Conservation (phyloP, 1,139 yeast genomes). For the Blastobotrys buckinghamii region DNA sequence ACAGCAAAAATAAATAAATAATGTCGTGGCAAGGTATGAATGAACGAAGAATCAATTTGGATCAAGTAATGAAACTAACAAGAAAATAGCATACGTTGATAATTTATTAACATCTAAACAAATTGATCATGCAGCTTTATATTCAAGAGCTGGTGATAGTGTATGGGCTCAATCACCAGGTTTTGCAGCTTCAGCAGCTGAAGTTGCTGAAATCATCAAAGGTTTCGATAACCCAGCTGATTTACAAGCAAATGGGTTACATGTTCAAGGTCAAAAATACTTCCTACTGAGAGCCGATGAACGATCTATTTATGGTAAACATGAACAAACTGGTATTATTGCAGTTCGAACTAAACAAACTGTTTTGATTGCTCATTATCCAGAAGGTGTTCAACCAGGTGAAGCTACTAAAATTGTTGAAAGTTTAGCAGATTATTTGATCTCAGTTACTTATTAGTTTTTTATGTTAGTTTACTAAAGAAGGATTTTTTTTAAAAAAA, state of each 20-base stretch:
- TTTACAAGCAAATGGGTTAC: slow-evolving; percentile 81
- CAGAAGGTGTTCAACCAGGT: slow-evolving; percentile 76
- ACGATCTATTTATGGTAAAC: slow-evolving; percentile 91
- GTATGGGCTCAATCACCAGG: slow-evolving; percentile 86
- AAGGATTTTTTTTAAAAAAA: not conserved
- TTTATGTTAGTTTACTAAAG: not conserved
- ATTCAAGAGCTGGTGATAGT: slow-evolving; percentile 91
- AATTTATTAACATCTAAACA: slow-evolving; percentile 80
- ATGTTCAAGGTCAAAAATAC: slow-evolving; percentile 79
- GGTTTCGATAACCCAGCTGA: slow-evolving; percentile 78
- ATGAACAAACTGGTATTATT: slow-evolving; percentile 76
- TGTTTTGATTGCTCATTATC: slow-evolving; percentile 83
- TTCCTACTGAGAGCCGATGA: slow-evolving; percentile 86
- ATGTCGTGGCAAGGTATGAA: slow-evolving; percentile 12
- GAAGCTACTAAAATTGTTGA: slow-evolving; percentile 94
- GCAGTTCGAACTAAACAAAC: slow-evolving; percentile 94
- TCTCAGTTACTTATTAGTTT: slow-evolving; percentile 70
- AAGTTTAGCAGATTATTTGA: slow-evolving; percentile 90
- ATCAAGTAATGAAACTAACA: too few species aligned
- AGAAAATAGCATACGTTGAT: slow-evolving; percentile 74
- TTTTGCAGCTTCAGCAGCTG: slow-evolving; percentile 56
- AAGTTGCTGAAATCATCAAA: slow-evolving; percentile 63
- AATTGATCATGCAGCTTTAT: slow-evolving; percentile 86
- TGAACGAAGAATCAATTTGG: too few species aligned
- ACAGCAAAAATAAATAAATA: not conserved